These are phyloP conservation scores for Emergomyces pasteurianus DNA, from an alignment of 2,329 filamentous ascomycete genomes.

Conservation along the genomic window DNA sequence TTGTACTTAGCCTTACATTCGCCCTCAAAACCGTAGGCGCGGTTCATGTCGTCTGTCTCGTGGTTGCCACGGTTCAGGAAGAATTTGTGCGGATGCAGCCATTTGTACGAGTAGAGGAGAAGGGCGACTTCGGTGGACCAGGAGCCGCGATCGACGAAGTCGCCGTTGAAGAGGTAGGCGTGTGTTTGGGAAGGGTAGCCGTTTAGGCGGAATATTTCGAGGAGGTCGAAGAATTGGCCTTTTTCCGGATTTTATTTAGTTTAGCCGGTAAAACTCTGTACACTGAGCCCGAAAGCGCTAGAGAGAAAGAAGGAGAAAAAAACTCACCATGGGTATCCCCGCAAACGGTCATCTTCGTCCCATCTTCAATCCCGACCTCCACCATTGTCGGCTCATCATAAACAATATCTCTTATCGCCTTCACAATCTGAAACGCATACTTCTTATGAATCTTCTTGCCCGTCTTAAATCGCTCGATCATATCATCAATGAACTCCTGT, in stretches of 20 bases:
- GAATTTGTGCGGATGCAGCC: slow-evolving; percentile 74
- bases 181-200: slow-evolving; percentile 75
- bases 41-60: slow-evolving; percentile 99
- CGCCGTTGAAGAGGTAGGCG: slow-evolving; percentile 94
- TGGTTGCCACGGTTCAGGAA: slow-evolving; percentile 98
- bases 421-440: slow-evolving; percentile 93
- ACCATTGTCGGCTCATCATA: slow-evolving; percentile 96
- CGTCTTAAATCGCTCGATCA: slow-evolving; percentile 89
- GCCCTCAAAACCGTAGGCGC: slow-evolving; percentile 94
- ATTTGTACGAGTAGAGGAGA: slow-evolving; percentile 91
- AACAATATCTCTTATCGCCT: slow-evolving; percentile 79
- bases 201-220: slow-evolving; percentile 90
- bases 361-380: slow-evolving; percentile 69
- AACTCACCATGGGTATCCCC: slow-evolving; percentile 83
- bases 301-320: background rate
- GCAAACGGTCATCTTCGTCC: slow-evolving; percentile 77
- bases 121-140: slow-evolving; percentile 98
- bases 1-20: slow-evolving; percentile 98
- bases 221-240: slow-evolving; percentile 95
- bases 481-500: slow-evolving; percentile 91
- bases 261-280: background rate
- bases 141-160: slow-evolving; percentile 94
- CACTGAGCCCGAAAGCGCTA: background rate
- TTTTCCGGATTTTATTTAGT: slow-evolving; percentile 23
- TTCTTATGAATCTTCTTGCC: slow-evolving; percentile 93